Conservation (phyloP, 2,329 filamentous ascomycete genomes). For the Myriosclerotinia curreyana region DNA sequence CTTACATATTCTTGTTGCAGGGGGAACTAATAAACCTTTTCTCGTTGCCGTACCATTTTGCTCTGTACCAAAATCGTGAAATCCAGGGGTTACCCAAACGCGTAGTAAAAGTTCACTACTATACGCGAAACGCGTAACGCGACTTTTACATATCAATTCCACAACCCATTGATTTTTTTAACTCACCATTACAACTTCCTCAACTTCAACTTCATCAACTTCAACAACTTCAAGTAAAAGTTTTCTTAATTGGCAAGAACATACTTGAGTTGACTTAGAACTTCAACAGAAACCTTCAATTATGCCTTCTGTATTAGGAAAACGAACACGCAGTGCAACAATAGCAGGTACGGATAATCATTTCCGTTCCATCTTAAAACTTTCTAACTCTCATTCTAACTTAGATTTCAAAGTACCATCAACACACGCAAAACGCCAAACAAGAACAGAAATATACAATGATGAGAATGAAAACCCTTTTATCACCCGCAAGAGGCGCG, state of each 20-base stretch:
- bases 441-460: constrained; percentile 47
- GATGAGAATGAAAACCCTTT: constrained; percentile 68
- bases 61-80: not conserved
- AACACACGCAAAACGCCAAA: constrained; percentile 47
- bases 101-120: constrained; percentile 11
- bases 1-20: constrained; percentile 2
- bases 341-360: constrained; percentile 40
- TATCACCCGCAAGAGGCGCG: constrained; percentile 39
- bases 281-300: constrained; percentile 26
- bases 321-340: constrained; percentile 45
- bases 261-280: constrained; percentile 7
- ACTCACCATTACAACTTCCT: constrained; percentile 16
- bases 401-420: constrained; percentile 32
- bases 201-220: constrained; percentile 3
- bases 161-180: not conserved
- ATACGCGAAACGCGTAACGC: constrained; percentile 17
- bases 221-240: constrained; percentile 8
- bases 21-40: not conserved
- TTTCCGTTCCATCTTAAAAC: constrained; percentile 17
- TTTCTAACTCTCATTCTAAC: constrained; percentile 24
- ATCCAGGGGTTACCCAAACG: constrained; percentile 8
- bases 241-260: constrained; percentile 23
- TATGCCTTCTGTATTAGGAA: constrained; percentile 45
- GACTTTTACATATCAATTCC: constrained; percentile 5
- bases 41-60: constrained; percentile 6